Base-by-base conservation (phyloP, 768 basidiomycete genomes). In the Saitozyma podzolica region DNA sequence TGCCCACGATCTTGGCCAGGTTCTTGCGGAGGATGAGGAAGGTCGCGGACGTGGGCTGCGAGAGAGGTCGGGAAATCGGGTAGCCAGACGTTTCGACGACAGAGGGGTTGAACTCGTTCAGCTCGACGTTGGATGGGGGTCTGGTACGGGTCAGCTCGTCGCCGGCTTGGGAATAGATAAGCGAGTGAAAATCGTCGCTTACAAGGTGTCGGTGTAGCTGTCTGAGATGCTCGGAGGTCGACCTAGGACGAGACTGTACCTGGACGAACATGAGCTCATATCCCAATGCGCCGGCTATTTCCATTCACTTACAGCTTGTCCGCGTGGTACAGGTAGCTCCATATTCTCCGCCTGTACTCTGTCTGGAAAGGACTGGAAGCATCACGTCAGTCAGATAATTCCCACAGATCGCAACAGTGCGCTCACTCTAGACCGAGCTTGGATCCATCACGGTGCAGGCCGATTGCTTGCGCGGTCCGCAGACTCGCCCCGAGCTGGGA, bases 401-500 rank as follows among this genome's bases (percentile, higher is more conserved):
- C 10, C 9, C 19, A 29, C n/a, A 54, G 9, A 10, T 19, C 11
- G 37, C 9, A 11, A n/a, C 16, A 6, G 1, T 9, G 13, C 3
- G 67, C 85, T 74, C 73, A 92, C 91, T 80, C 78, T 3, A 80
- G 57, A 6, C 80, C 80, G 83, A 91, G 87, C 41, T 86, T 87
- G 1, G 87, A 85, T 9, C 89, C 90, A 79, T 97, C 93, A 55
- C 93, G 85, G 80, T 96, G 93, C 42, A 97, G 80, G 9, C 93
- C 94, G 19, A 97, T 85, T 3, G 93, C 93, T 72, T 95, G 92
- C 9, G 92, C 93, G 40, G 93, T 96, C 62, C 92, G 82, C 13
- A 97, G 88, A 53, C 91, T 91, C 7, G 93, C 92, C 42, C 93
- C 93, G 16, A 97, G 83, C 72, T 95, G 92, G 76, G 90, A 92